Evolutionary conservation across 2,329 filamentous ascomycete genomes (phyloP).

Genomic region (Sporothrix mexicana): DNA sequence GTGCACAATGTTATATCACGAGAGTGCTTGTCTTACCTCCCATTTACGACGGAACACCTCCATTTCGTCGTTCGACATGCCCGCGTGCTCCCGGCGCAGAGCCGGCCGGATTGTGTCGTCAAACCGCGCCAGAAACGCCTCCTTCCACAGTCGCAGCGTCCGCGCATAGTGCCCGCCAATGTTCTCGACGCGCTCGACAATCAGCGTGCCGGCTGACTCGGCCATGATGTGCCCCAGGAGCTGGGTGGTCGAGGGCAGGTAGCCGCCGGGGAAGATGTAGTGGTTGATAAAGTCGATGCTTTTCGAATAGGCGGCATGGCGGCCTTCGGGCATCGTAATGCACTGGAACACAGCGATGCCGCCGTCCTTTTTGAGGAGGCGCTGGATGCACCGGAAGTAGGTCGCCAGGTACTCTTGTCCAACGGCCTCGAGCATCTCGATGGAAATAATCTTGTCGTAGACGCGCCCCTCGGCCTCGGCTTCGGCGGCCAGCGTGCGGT

Average conservation of each 20-base stretch:
- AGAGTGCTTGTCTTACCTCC: slow-evolving; percentile 56
- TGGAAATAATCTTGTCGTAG: slow-evolving; percentile 75
- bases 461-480: slow-evolving; percentile 54
- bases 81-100: slow-evolving; percentile 61
- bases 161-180: slow-evolving; percentile 77
- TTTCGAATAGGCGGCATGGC: slow-evolving; percentile 69
- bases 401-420: slow-evolving; percentile 69
- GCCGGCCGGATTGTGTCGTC: slow-evolving; percentile 64
- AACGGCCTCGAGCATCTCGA: slow-evolving; percentile 80
- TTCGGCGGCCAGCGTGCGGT: slow-evolving; percentile 58
- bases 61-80: slow-evolving; percentile 65
- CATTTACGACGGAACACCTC: slow-evolving; percentile 74
- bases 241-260: slow-evolving; percentile 65
- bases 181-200: slow-evolving; percentile 72
- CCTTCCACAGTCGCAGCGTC: slow-evolving; percentile 70
- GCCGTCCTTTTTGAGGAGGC: slow-evolving; percentile 67
- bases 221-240: slow-evolving; percentile 64
- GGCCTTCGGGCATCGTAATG: slow-evolving; percentile 75
- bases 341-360: slow-evolving; percentile 75
- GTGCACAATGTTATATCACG: not conserved
- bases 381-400: slow-evolving; percentile 70
- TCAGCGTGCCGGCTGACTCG: slow-evolving; percentile 65
- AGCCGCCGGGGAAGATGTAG: slow-evolving; percentile 81
- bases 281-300: slow-evolving; percentile 76
- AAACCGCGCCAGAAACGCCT: slow-evolving; percentile 69